phyloP scores from a whole-genome alignment of 139 green algal genomes.

The Pleodorina starrii region DNA sequence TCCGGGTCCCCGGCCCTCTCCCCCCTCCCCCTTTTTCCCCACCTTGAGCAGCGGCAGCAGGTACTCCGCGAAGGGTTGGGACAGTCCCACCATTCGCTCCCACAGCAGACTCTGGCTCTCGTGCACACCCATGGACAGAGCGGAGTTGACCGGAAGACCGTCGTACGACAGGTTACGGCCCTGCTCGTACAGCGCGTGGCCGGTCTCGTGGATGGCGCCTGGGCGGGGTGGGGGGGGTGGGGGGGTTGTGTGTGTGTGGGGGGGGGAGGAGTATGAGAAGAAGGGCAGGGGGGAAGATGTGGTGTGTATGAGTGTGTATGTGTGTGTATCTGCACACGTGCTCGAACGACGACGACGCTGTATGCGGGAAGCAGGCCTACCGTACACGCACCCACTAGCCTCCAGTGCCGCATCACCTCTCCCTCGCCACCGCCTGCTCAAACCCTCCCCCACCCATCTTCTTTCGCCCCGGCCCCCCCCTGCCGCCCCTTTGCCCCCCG shows the following conservation, averaged over 20 bases:
- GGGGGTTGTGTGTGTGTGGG: too few species aligned
- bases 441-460: background rate
- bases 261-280: background rate
- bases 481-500: too few species aligned
- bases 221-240: background rate
- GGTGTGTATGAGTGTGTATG: too few species aligned
- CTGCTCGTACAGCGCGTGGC: conserved; percentile 95
- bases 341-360: too few species aligned
- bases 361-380: too few species aligned
- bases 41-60: conserved; percentile 62
- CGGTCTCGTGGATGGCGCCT: conserved; percentile 80
- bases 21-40: too few species aligned
- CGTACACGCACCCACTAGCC: too few species aligned
- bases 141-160: conserved; percentile 82
- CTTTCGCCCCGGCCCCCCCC: background rate
- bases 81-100: conserved; percentile 92
- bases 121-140: conserved; percentile 87
- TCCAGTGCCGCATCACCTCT: background rate
- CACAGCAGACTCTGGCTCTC: conserved; percentile 92
- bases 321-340: too few species aligned
- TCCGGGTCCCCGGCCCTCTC: too few species aligned
- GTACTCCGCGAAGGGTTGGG: conserved; percentile 68
- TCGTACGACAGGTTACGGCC: conserved; percentile 72
- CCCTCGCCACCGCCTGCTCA: background rate
- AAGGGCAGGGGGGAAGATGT: background rate